Conservation (phyloP, 306 rosid genomes). For the Begonia fuchsioides region DNA sequence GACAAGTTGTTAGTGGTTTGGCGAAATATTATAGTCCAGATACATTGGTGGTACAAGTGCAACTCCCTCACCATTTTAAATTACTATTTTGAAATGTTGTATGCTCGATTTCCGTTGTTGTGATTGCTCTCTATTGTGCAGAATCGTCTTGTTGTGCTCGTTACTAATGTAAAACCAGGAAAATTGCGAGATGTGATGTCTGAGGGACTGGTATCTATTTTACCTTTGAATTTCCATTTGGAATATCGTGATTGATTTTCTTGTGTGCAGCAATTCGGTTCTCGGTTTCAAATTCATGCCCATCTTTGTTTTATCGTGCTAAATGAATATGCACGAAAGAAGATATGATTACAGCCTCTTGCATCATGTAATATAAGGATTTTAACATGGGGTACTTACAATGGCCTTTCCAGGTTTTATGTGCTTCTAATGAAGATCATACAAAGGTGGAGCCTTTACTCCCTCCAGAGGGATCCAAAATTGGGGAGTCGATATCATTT, state of each 20-base stretch:
- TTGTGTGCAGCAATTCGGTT: too few relatives aligned
- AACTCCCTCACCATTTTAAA: neutral
- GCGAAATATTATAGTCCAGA: constrained; percentile 78
- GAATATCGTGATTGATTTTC: too few relatives aligned
- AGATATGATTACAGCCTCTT: too few relatives aligned
- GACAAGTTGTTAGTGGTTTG: constrained; percentile 94
- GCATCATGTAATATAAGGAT: neutral
- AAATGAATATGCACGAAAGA: too few relatives aligned
- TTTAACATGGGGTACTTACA: constrained; percentile 1
- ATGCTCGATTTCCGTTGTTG: neutral
- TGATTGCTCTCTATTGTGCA: constrained; percentile 17
- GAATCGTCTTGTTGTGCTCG: constrained; percentile 72
- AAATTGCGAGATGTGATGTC: constrained; percentile 85
- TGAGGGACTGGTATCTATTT: constrained; percentile 65
- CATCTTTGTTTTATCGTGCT: too few relatives aligned
- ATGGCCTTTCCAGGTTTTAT: constrained; percentile 50
- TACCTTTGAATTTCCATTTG: constrained; percentile 5
- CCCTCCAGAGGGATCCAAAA: constrained; percentile 78
- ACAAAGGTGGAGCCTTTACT: constrained; percentile 75
- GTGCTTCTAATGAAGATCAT: constrained; percentile 81
- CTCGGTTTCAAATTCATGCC: neutral
- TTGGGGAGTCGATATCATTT: constrained; percentile 69
- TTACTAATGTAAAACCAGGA: constrained; percentile 95
- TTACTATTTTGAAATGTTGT: neutral
- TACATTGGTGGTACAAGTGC: constrained; percentile 51